Evolutionary conservation across 352 stramenopile genomes (phyloP), one percentile per base, ranked within the genome.

Genomic region (Phytopythium sindhum): DNA sequence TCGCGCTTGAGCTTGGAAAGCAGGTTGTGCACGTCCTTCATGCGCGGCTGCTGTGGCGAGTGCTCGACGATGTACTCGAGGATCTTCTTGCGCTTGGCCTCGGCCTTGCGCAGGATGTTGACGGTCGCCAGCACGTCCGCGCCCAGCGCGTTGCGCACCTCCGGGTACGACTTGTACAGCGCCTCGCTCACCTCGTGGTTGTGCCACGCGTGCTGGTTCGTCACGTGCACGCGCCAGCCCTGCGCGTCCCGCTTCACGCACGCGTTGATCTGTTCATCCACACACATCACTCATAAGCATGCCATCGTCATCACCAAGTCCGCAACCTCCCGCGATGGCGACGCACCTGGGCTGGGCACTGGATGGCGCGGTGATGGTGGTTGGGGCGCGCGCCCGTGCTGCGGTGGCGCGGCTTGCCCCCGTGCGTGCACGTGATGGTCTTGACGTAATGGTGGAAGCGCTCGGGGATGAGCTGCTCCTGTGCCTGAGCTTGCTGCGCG

Each of bases 21-120:
- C 31, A 79, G 57, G 53, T 76, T 79, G 66, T 77, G 69, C 42
- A 77, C 63, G 58, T 79, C 72, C 60, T 76, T 76, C 72, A 76
- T 79, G 55, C 58, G 58, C 29, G 66, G 63, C 41, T 72, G 53
- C n/a, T 67, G 53, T 33, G 55, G 31, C 26, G 65, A 68, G 68
- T 68, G 72, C 54, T 75, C 68, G 19, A 72, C 50, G 31, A 78
- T 78, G 57, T 75, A 75, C 59, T 78, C 64, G 28, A 66, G 63
- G 61, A 78, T 78, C 59, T 69, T 72, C 58, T 69, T 66, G 55
- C 71, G 65, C 50, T 73, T 65, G 14, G 66, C 63, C 24, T 78
- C 60, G 35, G 58, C 68, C 37, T 64, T 66, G 48, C 70, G 65
- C 57, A 79, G 52, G 15, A 73, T 70, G 29, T 70, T 68, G 55